Conservation (phyloP, 345 rosid species). For the Gynandropsis gynandra region DNA sequence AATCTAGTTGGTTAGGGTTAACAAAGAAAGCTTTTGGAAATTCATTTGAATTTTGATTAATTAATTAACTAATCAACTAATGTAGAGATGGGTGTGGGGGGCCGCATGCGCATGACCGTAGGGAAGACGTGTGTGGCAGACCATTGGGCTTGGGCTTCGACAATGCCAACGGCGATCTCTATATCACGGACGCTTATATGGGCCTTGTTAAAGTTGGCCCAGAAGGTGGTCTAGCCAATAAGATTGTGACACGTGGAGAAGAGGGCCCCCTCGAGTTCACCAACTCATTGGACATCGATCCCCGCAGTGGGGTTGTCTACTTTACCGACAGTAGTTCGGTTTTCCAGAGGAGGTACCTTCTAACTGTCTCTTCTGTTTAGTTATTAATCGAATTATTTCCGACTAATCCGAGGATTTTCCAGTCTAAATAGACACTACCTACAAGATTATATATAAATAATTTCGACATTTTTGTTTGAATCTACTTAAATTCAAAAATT, state of each 20-base stretch:
- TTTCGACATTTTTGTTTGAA: too few relatives aligned
- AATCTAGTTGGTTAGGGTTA: too few relatives aligned
- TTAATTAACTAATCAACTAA: too few relatives aligned
- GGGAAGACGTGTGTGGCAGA: slow-evolving; percentile 74
- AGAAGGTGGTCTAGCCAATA: slow-evolving; percentile 61
- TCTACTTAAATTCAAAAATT: too few relatives aligned
- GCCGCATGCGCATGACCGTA: slow-evolving; percentile 28
- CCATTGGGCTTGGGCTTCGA: slow-evolving; percentile 67
- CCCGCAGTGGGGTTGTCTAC: slow-evolving; percentile 44
- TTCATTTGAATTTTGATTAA: background rate
- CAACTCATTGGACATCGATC: slow-evolving; percentile 55
- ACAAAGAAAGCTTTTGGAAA: background rate
- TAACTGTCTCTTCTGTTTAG: too few relatives aligned
- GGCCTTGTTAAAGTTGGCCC: slow-evolving; percentile 74
- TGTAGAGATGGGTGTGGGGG: slow-evolving; percentile 39
- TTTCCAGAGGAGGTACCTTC: slow-evolving; percentile 52
- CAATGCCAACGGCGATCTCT: slow-evolving; percentile 46
- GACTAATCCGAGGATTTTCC: too few relatives aligned
- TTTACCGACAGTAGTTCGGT: slow-evolving; percentile 65
- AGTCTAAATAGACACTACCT: too few relatives aligned
- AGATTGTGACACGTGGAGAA: slow-evolving; percentile 36
- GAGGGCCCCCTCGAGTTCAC: slow-evolving; percentile 41
- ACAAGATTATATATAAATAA: too few relatives aligned
- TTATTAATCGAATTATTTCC: too few relatives aligned
- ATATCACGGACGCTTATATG: slow-evolving; percentile 73